Conservation (phyloP, 2,329 filamentous ascomycete species). For the Epichloe elymi region DNA sequence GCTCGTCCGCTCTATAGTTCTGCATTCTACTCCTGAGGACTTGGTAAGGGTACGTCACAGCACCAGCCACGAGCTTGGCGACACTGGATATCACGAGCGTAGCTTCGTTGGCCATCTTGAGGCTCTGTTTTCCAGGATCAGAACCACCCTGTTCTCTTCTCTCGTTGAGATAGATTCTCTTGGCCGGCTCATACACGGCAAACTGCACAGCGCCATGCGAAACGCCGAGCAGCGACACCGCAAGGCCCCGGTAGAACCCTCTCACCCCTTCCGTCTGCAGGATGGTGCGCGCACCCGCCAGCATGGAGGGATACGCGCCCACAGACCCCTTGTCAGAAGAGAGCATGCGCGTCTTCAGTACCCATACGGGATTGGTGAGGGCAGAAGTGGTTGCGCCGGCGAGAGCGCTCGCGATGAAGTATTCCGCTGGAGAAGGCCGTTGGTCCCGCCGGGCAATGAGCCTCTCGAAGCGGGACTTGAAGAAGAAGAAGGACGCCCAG, state of each 20-base stretch:
- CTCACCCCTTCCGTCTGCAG: conserved; percentile 55
- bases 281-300: conserved; percentile 54
- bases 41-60: conserved; percentile 87
- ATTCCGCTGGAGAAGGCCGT: conserved; percentile 46
- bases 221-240: conserved; percentile 74
- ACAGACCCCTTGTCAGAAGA: conserved; percentile 61
- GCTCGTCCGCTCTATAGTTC: conserved; percentile 66
- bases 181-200: conserved; percentile 72
- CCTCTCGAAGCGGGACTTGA: conserved; percentile 45
- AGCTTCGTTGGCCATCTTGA: conserved; percentile 53
- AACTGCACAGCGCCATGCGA: conserved; percentile 92
- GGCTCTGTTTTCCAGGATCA: neutral
- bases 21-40: conserved; percentile 81
- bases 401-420: conserved; percentile 63
- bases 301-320: conserved; percentile 73
- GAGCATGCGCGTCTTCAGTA: conserved; percentile 94
- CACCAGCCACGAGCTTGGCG: conserved; percentile 81
- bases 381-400: conserved; percentile 63
- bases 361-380: conserved; percentile 93
- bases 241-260: conserved; percentile 80
- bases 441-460: conserved; percentile 21
- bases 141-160: neutral
- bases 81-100: conserved; percentile 68
- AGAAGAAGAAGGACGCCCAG: conserved; percentile 88
- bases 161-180: conserved; percentile 36